Evolutionary conservation across 2,329 filamentous ascomycete genomes (phyloP).

Genomic region (Scytalidium lignicola): DNA sequence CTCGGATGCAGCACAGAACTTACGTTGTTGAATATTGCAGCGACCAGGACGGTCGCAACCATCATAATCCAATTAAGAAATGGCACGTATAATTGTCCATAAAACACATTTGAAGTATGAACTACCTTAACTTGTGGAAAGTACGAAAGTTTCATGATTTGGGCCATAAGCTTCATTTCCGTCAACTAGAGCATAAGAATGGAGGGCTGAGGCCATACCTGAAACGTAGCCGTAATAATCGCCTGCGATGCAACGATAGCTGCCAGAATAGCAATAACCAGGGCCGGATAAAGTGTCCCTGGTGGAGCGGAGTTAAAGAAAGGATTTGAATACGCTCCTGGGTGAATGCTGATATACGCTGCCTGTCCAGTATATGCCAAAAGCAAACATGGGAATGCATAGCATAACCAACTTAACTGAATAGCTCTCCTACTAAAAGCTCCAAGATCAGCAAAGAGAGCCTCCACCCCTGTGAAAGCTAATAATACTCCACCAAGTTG

Average conservation of each 20-base stretch:
- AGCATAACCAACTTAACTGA: conserved; percentile 66
- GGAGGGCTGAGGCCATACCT: conserved; percentile 30
- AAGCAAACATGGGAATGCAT: conserved; percentile 60
- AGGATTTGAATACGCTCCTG: conserved; percentile 61
- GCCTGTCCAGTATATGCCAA: conserved; percentile 55
- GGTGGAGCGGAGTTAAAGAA: conserved; percentile 68
- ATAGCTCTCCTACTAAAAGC: conserved; percentile 67
- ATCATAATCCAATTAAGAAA: conserved; percentile 72
- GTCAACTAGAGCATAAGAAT: neutral
- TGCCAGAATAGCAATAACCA: conserved; percentile 64
- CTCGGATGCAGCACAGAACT: conserved; percentile 14
- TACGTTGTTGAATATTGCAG: conserved; percentile 66
- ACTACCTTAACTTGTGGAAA: conserved; percentile 71
- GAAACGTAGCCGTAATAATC: conserved; percentile 72
- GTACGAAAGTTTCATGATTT: conserved; percentile 69
- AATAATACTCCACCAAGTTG: conserved; percentile 65
- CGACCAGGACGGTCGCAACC: conserved; percentile 66
- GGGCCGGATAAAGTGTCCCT: conserved; percentile 60
- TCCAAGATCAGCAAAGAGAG: conserved; percentile 71
- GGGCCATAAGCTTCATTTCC: conserved; percentile 48
- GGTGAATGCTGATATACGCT: conserved; percentile 57
- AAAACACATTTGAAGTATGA: conserved; percentile 64
- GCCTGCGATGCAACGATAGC: conserved; percentile 76
- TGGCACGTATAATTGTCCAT: conserved; percentile 72
- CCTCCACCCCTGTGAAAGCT: conserved; percentile 71